Base-by-base conservation (phyloP, 2,329 filamentous ascomycete species). In the Alternaria viburni region DNA sequence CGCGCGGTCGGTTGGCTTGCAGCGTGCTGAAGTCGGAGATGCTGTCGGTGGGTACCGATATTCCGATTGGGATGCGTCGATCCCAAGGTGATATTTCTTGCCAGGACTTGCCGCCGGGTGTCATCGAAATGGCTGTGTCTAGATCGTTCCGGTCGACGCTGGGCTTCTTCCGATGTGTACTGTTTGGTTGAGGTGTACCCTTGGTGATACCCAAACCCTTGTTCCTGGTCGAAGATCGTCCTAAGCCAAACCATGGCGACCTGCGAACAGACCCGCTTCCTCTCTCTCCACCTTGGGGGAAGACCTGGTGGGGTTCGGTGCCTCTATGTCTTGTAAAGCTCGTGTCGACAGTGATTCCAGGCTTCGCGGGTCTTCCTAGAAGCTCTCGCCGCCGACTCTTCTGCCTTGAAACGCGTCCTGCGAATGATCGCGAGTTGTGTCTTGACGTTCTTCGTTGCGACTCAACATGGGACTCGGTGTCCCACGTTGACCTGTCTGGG, bases 21-120 rank as follows among this genome's bases (percentile, higher is more conserved):
- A 79, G 75, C 10, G 74, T 70, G 55, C 74, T 75, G 57, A 79
- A 77, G 41, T 80, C 78, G 26, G 83, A 71, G 79, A 86, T 44
- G 77, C 80, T 69, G 49, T 86, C 85, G 13, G 87, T 86, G 3
- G 90, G 87, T 49, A 93, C 81, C 13, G 87, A 86, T 54, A 93
- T 88, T 12, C 90, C 90, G 67, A 93, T 93, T 45, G 91, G 85
- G 62, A 93, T 93, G 1, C 89, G 89, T n/a, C 88, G 84, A 70
- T 91, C 88, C 61, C 86, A 87, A 0, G 91, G 90, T 13, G 90
- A 92, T 5, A 92, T 82, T 64, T 88, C 87, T 32, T 76, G 72
- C 74, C 67, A 81, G 26, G 66, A 73, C 63, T 71, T 77, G 54
- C 66, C 72, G 44, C 70, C 70, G 50, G 77, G 68, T 51, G 73